phyloP scores from a whole-genome alignment of 2,329 filamentous ascomycete species.

The Torrubiella hemipterigena region DNA sequence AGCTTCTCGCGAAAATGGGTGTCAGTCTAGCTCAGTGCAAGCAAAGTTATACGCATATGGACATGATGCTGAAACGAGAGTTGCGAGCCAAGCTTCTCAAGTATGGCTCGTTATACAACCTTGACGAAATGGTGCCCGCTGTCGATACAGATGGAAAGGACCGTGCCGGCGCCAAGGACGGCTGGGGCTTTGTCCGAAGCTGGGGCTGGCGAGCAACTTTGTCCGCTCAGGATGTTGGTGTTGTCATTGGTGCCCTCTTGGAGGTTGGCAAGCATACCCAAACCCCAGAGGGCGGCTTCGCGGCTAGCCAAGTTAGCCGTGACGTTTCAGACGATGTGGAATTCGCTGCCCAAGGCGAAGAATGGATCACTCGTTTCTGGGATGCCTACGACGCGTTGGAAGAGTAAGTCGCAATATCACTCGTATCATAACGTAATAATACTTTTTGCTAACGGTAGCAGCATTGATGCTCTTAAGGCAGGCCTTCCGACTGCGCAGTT shows the following conservation, averaged over 20 bases:
- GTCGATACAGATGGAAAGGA: slow-evolving; percentile 59
- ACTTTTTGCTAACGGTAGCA: slow-evolving; percentile 22
- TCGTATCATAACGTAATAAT: slow-evolving; percentile 3
- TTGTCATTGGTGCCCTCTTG: slow-evolving; percentile 80
- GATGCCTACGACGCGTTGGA: slow-evolving; percentile 61
- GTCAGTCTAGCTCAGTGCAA: slow-evolving; percentile 88
- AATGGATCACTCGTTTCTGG: slow-evolving; percentile 59
- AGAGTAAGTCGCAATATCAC: slow-evolving; percentile 34
- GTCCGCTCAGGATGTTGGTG: slow-evolving; percentile 86
- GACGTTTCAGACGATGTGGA: slow-evolving; percentile 36
- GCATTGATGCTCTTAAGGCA: slow-evolving; percentile 63
- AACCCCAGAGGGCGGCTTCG: slow-evolving; percentile 16
- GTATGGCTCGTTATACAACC: slow-evolving; percentile 84
- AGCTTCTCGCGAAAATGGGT: slow-evolving; percentile 95
- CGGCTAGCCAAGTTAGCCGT: slow-evolving; percentile 18
- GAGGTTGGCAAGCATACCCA: slow-evolving; percentile 64
- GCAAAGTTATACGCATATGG: slow-evolving; percentile 96
- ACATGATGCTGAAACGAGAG: slow-evolving; percentile 88
- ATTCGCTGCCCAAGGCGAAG: slow-evolving; percentile 42
- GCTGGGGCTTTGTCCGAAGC: slow-evolving; percentile 92
- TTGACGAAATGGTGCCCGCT: slow-evolving; percentile 84
- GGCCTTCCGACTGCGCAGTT: slow-evolving; percentile 77
- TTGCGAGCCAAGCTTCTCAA: slow-evolving; percentile 76
- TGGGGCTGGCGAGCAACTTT: slow-evolving; percentile 97
- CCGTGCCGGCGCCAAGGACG: slow-evolving; percentile 65